These are phyloP conservation scores for Eucalyptus polybractea DNA, from an alignment of 345 rosid genomes.

Conservation along the genomic window DNA sequence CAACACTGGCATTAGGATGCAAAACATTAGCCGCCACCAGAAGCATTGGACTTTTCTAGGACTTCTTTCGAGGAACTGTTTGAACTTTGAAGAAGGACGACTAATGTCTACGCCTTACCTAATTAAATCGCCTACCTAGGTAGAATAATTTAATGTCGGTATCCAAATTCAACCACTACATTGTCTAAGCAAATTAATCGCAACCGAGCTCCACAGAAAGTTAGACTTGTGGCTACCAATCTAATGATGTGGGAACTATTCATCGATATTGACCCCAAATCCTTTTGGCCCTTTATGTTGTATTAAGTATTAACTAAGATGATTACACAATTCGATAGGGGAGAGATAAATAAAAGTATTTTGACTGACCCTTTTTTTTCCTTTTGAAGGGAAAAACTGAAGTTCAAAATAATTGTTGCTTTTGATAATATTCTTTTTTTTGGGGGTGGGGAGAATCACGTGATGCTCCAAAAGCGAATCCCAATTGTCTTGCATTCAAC, in stretches of 20 bases:
- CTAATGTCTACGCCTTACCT: not conserved
- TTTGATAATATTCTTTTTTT: not conserved
- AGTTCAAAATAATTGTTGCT: not conserved
- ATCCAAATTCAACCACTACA: not conserved
- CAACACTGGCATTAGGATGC: not conserved
- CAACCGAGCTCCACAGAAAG: not conserved
- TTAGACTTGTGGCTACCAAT: not conserved
- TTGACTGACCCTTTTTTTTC: not conserved
- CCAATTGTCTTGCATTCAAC: not conserved
- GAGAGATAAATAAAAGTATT: not conserved
- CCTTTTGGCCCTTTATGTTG: not conserved
- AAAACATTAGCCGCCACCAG: not conserved
- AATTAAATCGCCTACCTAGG: not conserved
- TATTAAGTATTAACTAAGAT: not conserved
- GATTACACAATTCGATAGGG: not conserved
- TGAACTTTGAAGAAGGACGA: not conserved
- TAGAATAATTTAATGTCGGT: not conserved
- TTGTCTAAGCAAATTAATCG: not conserved
- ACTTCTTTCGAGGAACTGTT: not conserved
- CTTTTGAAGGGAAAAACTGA: not conserved
- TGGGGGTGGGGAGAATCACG: not conserved
- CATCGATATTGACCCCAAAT: not conserved
- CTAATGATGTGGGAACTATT: not conserved
- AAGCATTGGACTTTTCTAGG: not conserved
- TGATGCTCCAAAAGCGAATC: not conserved